Base-by-base conservation (phyloP, 2,329 filamentous ascomycete genomes). In the Fusarium mangiferae region DNA sequence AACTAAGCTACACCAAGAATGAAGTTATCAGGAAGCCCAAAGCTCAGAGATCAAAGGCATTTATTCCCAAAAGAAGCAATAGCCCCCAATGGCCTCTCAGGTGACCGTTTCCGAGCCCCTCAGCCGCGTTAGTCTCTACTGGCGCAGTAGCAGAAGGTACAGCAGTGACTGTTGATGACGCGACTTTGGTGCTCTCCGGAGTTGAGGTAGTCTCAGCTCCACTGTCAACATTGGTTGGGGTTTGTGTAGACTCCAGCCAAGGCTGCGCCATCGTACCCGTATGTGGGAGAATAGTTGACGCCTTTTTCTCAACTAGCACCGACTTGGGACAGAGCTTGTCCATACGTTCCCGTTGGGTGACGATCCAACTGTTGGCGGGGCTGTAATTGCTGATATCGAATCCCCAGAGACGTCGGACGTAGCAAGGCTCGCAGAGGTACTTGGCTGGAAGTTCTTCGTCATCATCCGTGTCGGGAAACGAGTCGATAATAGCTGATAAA, bases 341-440 rank as follows among this genome's bases (percentile, higher is more conserved):
- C 28, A 67, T 49, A 7, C 42, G 61, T 0, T 49, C 26, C 12
- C 51, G 62, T 14, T 38, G 15, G 11, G 33, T 18, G 14, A 57
- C 30, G 7, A 66, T 48, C 39, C 49, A 46, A 1, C 41, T n/a
- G 4, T 57, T 55, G 22, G 48, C 41, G 11, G 63, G 63, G 20
- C 60, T 66, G 3, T 65, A 65, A 6, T n/a, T 7, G 26, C 42
- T 38, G 5, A 67, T 22, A 5, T 67, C 64, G 26, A 67, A 66
- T n/a, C 28, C 35, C 44, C 62, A 67, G 4, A 66, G n/a, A n/a
- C 44, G 51, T 11, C 49, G 42, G 20, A 58, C 44, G 26, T 66
- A 67, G 7, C 64, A 67, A 18, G 64, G 64, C 10, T 59, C 38
- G 44, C 62, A 67, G 14, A 67, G 33, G n/a, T 44, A 58, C 26